phyloP scores from a whole-genome alignment of 2,329 filamentous ascomycete species.

The Colletotrichum paranaense region DNA sequence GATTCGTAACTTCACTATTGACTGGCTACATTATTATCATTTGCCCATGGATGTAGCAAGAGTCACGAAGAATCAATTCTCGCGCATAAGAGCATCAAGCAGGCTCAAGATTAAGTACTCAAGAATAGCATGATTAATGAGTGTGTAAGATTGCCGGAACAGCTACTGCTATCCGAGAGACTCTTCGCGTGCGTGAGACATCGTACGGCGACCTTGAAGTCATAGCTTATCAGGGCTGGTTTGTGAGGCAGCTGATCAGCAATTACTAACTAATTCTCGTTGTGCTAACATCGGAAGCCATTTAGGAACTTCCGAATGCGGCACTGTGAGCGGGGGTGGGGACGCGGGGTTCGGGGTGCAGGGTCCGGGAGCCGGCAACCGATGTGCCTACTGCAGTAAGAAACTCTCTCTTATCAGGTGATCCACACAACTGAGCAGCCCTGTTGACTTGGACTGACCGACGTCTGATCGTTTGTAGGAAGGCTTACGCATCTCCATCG shows the following conservation, averaged over 20 bases:
- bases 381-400: neutral
- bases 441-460: too few species aligned
- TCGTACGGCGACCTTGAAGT: neutral
- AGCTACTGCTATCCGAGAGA: neutral
- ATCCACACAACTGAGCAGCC: neutral
- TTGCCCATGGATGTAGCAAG: too few species aligned
- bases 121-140: too few species aligned
- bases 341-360: neutral
- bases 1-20: too few species aligned
- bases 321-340: neutral
- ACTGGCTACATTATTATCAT: too few species aligned
- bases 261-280: neutral
- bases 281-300: neutral
- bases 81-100: neutral
- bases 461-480: neutral
- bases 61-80: too few species aligned
- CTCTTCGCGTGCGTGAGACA: neutral
- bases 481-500: neutral
- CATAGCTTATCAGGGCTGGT: neutral
- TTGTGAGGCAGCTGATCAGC: neutral
- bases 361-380: constrained; percentile 4
- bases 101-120: neutral
- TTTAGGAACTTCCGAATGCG: constrained; percentile 3
- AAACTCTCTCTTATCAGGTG: neutral
- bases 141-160: neutral